Base-by-base conservation (phyloP, 495 filamentous ascomycete genomes). In the Neurospora sp. region DNA sequence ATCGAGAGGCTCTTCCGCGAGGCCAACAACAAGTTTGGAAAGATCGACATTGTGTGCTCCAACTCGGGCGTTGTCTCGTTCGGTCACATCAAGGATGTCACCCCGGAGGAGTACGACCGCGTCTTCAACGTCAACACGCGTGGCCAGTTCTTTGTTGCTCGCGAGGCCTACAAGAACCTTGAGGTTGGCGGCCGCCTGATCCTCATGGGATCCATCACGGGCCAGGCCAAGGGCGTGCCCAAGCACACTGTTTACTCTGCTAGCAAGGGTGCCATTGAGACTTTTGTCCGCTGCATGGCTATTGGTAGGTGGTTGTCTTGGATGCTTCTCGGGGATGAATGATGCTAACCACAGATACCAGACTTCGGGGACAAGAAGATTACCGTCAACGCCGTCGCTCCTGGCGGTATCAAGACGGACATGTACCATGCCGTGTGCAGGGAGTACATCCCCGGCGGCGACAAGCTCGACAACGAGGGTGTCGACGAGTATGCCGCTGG, bases 91-190 rank as follows among this genome's bases (percentile, higher is more conserved):
- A 87, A 89, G 71, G 91, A 95, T 74, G 89, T 94, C 42, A 93
- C 92, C 1, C 86, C 89, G 70, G 90, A 90, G 76, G 89, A 91
- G 76, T 95, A 91, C 85, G 92, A 95, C 82, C 85, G 87, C 49
- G 90, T 95, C 72, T 93, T 95, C 84, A 88, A 88, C 81, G 81
- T 95, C 73, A 96, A 96, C 83, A 88, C 88, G 5, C 88, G 91
- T 2, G 93, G 88, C 3, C 93, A 95, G 82, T 95, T 94, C 87
- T 94, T 95, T 84, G 90, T 93, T 69, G 90, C 89, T 71, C 88
- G 90, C 79, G 86, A 91, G 82, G 91, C 87, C 8, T 90, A 89
- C 80, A 87, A 87, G 82, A 84, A 91, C 80, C 83, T 90, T 79
- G 82, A 83, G 74, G 83, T 88, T 54, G 88, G 88, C 60, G 90